These are phyloP conservation scores for Backusella sp. DNA, from an alignment of 192 early-diverging fungal genomes.

Conservation along the genomic window DNA sequence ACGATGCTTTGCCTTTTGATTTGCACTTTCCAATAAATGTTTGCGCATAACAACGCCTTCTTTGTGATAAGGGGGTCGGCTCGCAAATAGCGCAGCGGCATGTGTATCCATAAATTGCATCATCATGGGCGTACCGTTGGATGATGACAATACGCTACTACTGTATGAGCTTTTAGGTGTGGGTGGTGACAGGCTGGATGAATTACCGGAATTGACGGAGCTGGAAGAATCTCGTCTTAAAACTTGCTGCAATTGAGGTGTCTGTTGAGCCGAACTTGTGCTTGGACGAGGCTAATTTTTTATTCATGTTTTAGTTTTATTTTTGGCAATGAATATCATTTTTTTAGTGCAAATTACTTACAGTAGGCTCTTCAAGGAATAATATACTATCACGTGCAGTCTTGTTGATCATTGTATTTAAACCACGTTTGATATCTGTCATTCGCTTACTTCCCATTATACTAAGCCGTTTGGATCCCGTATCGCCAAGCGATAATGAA, in stretches of 20 bases:
- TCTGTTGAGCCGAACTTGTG: conserved; percentile 15
- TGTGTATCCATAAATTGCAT: conserved; percentile 18
- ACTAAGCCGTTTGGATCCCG: conserved; percentile 15
- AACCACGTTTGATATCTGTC: conserved; percentile 22
- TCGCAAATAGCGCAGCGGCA: conserved; percentile 13
- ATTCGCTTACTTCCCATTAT: conserved; percentile 24
- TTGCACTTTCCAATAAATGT: conserved; percentile 73
- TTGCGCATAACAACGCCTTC: conserved; percentile 86
- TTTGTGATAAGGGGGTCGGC: conserved; percentile 42
- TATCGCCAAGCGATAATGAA: background rate
- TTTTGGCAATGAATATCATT: background rate
- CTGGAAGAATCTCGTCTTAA: conserved; percentile 24
- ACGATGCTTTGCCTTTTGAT: conserved; percentile 80
- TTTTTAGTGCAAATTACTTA: background rate
- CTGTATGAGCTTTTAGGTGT: background rate
- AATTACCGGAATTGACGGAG: conserved; percentile 22
- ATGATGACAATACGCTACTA: background rate
- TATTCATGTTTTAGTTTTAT: background rate
- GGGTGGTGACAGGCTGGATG: background rate
- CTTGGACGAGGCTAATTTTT: conserved; percentile 12
- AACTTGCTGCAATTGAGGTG: background rate
- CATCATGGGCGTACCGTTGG: background rate
- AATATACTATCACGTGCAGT: conserved; percentile 23
- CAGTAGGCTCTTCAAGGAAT: background rate
- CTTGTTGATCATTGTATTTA: conserved; percentile 28